Conservation (phyloP, 495 filamentous ascomycete genomes). For the Margaritispora aquatica region DNA sequence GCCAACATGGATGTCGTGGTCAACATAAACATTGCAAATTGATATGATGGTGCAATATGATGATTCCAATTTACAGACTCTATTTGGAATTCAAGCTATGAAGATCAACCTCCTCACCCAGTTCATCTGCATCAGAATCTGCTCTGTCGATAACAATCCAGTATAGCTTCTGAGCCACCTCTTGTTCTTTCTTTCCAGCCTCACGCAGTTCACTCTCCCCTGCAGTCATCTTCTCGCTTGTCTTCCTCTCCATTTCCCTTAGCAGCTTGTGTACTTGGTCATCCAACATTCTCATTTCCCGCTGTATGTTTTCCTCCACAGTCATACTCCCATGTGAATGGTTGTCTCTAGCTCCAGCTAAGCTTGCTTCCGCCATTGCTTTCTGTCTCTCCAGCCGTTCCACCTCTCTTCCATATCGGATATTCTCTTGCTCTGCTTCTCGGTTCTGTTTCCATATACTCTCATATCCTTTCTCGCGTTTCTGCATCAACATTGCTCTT, state of each 20-base stretch:
- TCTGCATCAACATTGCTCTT: background rate
- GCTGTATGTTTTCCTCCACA: background rate
- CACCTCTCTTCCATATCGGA: background rate
- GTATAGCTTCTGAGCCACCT: slow-evolving; percentile 5
- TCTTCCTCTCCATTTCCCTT: background rate
- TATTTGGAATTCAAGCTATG: slow-evolving; percentile 6
- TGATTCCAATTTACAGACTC: background rate
- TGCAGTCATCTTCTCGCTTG: slow-evolving; percentile 4
- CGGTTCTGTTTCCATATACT: background rate
- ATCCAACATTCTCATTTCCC: background rate
- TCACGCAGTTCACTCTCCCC: slow-evolving; percentile 22
- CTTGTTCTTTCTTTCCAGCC: slow-evolving; percentile 11
- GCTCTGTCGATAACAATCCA: slow-evolving; percentile 13
- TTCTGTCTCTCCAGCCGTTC: slow-evolving; percentile 1
- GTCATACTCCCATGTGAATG: background rate
- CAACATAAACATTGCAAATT: no score
- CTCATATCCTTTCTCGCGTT: background rate
- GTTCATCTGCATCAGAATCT: no score
- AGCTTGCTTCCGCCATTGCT: slow-evolving; percentile 3
- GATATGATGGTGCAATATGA: background rate
- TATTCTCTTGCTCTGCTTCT: background rate
- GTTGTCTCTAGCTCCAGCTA: slow-evolving; percentile 13
- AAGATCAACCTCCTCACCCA: slow-evolving; percentile 4
- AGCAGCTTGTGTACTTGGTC: background rate
- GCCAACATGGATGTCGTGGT: no score